These are phyloP conservation scores for Geranium rotundifolium DNA, from an alignment of 345 rosid genomes.

Conservation along the genomic window DNA sequence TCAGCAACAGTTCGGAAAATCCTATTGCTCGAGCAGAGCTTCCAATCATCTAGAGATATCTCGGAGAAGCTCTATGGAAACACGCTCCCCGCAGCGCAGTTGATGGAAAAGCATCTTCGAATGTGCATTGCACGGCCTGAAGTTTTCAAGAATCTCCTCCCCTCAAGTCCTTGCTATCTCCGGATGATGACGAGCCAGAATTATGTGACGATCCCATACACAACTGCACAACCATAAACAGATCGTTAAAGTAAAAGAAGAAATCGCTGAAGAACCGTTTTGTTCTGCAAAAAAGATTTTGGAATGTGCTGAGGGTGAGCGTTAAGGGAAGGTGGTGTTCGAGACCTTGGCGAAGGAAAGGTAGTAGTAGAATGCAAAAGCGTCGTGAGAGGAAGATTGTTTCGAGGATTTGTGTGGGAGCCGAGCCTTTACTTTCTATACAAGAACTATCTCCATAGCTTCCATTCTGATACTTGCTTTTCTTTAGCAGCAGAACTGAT, in stretches of 20 bases:
- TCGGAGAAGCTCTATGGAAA: constrained; percentile 30
- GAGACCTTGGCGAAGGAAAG: constrained; percentile 11
- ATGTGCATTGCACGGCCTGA: constrained; percentile 41
- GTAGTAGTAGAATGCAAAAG: constrained; percentile 19
- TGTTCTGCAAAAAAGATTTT: constrained; percentile 35
- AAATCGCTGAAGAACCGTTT: constrained; percentile 21
- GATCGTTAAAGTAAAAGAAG: constrained; percentile 7
- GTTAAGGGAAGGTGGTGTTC: background rate
- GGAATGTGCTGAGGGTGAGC: constrained; percentile 17
- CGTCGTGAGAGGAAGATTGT: constrained; percentile 18
- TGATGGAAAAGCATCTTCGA: constrained; percentile 48
- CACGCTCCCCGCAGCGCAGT: constrained; percentile 26
- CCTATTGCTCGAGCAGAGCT: constrained; percentile 14
- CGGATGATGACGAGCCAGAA: constrained; percentile 40
- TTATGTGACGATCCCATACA: constrained; percentile 34
- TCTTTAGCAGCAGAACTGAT: background rate
- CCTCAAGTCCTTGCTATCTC: constrained; percentile 25
- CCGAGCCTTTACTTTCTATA: constrained; percentile 38
- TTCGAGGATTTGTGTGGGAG: constrained; percentile 22
- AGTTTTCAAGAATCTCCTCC: constrained; percentile 42
- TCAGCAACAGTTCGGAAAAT: constrained; percentile 16
- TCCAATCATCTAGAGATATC: constrained; percentile 18
- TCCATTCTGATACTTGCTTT: constrained; percentile 10
- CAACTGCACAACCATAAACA: constrained; percentile 27
- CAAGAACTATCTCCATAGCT: constrained; percentile 44